Evolutionary conservation across 345 rosid genomes (phyloP), one percentile per base, ranked within the genome.

Genomic region (Gossypioides kirkii): DNA sequence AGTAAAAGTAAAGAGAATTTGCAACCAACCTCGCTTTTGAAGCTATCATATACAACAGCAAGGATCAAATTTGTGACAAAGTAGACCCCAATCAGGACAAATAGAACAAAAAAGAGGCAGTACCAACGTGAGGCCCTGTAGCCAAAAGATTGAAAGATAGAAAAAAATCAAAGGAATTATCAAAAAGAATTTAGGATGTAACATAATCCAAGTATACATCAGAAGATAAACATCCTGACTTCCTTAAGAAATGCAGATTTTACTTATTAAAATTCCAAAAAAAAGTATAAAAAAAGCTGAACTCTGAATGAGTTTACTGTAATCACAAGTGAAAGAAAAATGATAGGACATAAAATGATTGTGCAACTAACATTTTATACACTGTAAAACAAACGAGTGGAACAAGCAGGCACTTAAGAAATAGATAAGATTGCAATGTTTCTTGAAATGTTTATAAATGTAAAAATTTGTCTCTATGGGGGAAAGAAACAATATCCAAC

Each of bases 1-100:
- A 42, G 70, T 46, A 49, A 45, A 43, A 59, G 5, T 61, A 69
- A 64, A 26, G 38, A 77, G 25, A 76, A 76, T 36, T 41, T 41
- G 77, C 47, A 65, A 60, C 61, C 26, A 84, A 92, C 99, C 99
- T 95, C 93, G 77, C 86, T 79, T 87, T 91, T 95, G 80, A 95
- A 95, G 85, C 97, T 89, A 79, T 95, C 97, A 69, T 95, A 95
- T 12, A 95, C 93, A 70, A 95, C 99, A 76, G 98, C 99, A 82
- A 95, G 98, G 74, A 95, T 85, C 91, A 95, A 86, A 84, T 95
- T 95, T 0, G 98, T 95, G 87, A 95, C 96, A 23, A 92, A 95
- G 88, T 95, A 95, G 80, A 95, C 96, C 4, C 93, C 99, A 80
- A 95, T 53, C 64, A 95, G 88, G 79, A 95, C 87, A 38, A 89